Evolutionary conservation across 192 early-diverging fungal genomes (phyloP).

Genomic region (Umbelopsis sp.): DNA sequence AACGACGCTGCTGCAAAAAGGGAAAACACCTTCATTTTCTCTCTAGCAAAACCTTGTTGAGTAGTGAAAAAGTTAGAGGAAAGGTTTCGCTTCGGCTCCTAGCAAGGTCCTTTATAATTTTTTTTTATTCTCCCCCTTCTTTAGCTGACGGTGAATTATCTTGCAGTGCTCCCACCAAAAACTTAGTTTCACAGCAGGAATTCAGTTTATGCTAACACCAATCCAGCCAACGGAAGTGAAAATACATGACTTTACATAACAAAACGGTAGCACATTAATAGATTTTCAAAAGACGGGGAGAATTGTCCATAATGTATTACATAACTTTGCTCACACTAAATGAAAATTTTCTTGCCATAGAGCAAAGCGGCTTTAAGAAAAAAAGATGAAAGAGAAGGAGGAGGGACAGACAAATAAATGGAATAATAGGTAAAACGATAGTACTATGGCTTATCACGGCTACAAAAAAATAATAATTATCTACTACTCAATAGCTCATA

Average conservation of each 20-base stretch:
- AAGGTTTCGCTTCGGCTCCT: background rate
- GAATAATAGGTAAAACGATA: background rate
- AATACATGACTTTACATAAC: background rate
- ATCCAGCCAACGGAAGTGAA: background rate
- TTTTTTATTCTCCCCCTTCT: background rate
- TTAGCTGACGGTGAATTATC: background rate
- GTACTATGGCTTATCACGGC: background rate
- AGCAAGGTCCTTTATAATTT: background rate
- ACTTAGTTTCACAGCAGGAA: background rate
- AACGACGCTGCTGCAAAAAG: background rate
- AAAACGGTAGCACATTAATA: background rate
- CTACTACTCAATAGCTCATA: conserved; percentile 3
- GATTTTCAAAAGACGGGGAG: no score
- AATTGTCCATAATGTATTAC: no score
- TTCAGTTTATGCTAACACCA: background rate
- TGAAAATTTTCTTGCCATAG: no score
- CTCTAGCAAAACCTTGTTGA: background rate
- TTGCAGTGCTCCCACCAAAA: background rate
- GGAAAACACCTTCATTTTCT: background rate
- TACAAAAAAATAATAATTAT: no score
- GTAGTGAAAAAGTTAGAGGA: background rate
- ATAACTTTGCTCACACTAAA: no score
- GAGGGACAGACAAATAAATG: no score
- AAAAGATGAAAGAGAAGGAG: no score
- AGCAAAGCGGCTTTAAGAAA: no score